Percentiles rank a stretch among this genome's conserved stretches.
These are phyloP conservation scores for Podospora pseudoanserina DNA, from an alignment of 495 filamentous ascomycete genomes.

Conservation along the genomic window DNA sequence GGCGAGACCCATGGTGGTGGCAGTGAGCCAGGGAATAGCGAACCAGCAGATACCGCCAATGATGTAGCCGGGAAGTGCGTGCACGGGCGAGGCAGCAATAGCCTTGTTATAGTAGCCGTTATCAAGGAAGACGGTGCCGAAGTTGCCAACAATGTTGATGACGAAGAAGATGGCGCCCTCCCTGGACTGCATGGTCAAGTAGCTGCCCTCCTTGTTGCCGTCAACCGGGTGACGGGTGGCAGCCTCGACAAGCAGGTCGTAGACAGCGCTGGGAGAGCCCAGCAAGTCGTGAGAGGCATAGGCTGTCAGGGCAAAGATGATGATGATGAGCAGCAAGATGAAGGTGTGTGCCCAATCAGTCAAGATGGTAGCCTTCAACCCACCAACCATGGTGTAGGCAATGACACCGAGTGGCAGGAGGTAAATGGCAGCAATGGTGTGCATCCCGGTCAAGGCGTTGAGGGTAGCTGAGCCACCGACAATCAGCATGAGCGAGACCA, in stretches of 20 bases:
- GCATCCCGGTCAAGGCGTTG: conserved; percentile 78
- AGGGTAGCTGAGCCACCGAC: conserved; percentile 89
- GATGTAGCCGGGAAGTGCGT: conserved; percentile 90
- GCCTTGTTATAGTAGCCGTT: conserved; percentile 93
- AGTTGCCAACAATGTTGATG: conserved; percentile 77
- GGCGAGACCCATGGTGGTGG: conserved; percentile 91
- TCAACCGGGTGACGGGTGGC: conserved; percentile 69
- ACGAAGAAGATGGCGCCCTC: conserved; percentile 94
- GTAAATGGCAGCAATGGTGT: conserved; percentile 85
- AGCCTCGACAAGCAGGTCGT: conserved; percentile 72
- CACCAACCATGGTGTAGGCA: conserved; percentile 61
- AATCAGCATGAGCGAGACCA: conserved; percentile 86
- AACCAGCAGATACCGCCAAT: conserved; percentile 92
- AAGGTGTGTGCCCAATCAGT: conserved; percentile 73
- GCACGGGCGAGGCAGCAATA: conserved; percentile 83
- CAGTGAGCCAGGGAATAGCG: conserved; percentile 89
- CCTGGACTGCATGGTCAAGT: conserved; percentile 83
- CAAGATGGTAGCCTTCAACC: conserved; percentile 49
- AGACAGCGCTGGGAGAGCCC: conserved; percentile 76
- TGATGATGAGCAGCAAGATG: conserved; percentile 81
- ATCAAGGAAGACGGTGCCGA: conserved; percentile 76
- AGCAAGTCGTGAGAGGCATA: conserved; percentile 73
- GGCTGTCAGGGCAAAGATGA: conserved; percentile 83
- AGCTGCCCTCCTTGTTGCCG: conserved; percentile 81
- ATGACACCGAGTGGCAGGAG: conserved; percentile 83